These are phyloP conservation scores for Irpex sp. DNA, from an alignment of 1,284 basidiomycete genomes.

Conservation along the genomic window DNA sequence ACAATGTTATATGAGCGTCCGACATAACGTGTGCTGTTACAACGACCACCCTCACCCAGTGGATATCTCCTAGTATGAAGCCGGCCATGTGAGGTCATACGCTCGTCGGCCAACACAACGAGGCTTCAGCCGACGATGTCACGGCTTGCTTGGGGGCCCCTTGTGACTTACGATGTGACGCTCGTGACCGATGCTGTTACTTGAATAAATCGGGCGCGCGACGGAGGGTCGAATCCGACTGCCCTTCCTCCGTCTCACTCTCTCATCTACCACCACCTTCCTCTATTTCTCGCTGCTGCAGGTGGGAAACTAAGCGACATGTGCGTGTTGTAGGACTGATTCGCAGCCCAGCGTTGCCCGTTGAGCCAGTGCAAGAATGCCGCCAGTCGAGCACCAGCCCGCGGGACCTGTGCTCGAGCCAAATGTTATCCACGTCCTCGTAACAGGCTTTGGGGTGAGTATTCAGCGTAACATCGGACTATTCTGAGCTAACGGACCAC, in stretches of 20 bases:
- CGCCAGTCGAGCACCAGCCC: slow-evolving; percentile 3
- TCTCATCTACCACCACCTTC: not conserved
- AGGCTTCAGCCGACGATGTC: not conserved
- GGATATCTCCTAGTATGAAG: no score
- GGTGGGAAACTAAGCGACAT: not conserved
- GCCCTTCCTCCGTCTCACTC: not conserved
- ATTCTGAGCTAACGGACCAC: slow-evolving; percentile 4
- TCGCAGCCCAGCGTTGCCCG: not conserved
- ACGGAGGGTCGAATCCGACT: not conserved
- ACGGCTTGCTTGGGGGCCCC: not conserved
- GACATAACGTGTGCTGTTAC: no score
- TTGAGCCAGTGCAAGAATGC: not conserved
- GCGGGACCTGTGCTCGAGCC: slow-evolving; percentile 17
- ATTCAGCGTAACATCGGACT: no score
- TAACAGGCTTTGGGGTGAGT: slow-evolving; percentile 62
- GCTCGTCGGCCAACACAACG: no score
- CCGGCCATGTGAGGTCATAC: no score
- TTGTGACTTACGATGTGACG: not conserved
- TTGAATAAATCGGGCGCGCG: not conserved
- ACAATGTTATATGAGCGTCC: no score
- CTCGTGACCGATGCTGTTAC: not conserved
- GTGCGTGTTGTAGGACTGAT: not conserved
- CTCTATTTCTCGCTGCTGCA: not conserved
- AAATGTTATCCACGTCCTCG: slow-evolving; percentile 42
- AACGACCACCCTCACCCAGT: no score